Conservation (phyloP, 2,329 filamentous ascomycete species). For the Chrysosporium keratinophilum region DNA sequence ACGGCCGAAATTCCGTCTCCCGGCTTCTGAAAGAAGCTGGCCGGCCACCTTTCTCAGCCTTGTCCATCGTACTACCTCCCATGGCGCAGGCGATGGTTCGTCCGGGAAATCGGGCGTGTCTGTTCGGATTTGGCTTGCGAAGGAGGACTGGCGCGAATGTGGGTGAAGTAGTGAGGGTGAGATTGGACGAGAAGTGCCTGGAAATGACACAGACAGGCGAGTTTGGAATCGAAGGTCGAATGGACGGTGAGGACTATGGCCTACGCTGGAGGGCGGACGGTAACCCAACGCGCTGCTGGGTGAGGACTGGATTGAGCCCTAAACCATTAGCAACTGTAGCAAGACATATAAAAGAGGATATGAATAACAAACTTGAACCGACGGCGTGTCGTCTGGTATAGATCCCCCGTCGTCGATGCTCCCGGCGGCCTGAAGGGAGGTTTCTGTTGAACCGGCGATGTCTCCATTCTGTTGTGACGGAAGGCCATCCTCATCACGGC, state of each 20-base stretch:
- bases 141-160: conserved; percentile 71
- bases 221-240: conserved; percentile 94
- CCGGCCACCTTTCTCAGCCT: conserved; percentile 79
- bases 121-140: conserved; percentile 57
- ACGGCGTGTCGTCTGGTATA: conserved; percentile 73
- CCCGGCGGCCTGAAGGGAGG: conserved; percentile 17
- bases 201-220: conserved; percentile 57
- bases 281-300: conserved; percentile 66
- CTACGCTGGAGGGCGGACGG: conserved; percentile 56
- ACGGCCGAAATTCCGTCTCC: conserved; percentile 81
- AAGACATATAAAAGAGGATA: conserved; percentile 45
- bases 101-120: conserved; percentile 55
- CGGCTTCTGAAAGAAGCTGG: conserved; percentile 84
- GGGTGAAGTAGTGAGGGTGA: conserved; percentile 67
- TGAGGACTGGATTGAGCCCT: conserved; percentile 48
- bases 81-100: conserved; percentile 68
- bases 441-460: conserved; percentile 20
- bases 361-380: conserved; percentile 56
- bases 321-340: conserved; percentile 27
- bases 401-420: conserved; percentile 60
- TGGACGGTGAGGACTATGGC: conserved; percentile 72
- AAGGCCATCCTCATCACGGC: conserved; percentile 17
- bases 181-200: conserved; percentile 53
- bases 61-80: conserved; percentile 97
- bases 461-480: conserved; percentile 8